Evolutionary conservation across 108 stramenopile genomes (phyloP), one percentile per base, ranked within the genome.

Genomic region (Pseudonitzschia delicatissima): DNA sequence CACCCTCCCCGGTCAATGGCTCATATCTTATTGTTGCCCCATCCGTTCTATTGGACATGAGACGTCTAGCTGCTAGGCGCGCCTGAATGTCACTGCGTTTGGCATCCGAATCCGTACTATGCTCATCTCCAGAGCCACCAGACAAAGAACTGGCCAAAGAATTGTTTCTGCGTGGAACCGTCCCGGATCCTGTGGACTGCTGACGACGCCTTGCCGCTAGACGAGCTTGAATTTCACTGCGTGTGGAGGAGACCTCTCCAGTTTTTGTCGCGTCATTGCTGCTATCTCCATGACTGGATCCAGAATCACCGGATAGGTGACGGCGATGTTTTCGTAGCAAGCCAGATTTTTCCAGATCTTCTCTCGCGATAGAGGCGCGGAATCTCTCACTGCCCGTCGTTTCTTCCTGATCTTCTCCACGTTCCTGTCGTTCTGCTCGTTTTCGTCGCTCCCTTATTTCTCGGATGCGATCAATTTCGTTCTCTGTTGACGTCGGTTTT

Each of bases 401-500:
- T 39, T 53, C 27, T 26, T 66, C n/a, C 47, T 34, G 37, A 12
- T 59, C 18, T 34, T 50, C 61, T 9, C 34, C 57, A 44, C 45
- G 39, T 40, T 40, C 60, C 39, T 61, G 39, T 51, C 65, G 55
- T 64, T 68, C 62, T 5, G 55, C 39, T 57, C 68, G 37, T 51
- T 68, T 23, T 59, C 74, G 47, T 42, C 63, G 28, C 5, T 62
- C 74, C 13, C 74, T 40, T 44, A 76, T 65, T 69, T 64, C 63
- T 47, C 74, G 62, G 45, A 76, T 76, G 27, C 74, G 62, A 27
- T 76, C 74, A 28, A 76, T 68, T 62, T 76, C 74, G 17, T 73
- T 65, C 39, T 73, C 65, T 31, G 40, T 42, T 42, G 40, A 15
- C 40, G 15, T 55, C 53, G 53, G 20, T 28, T 3, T 11, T 55